phyloP scores from a whole-genome alignment of 768 basidiomycete species.

The Suillus weaverae region DNA sequence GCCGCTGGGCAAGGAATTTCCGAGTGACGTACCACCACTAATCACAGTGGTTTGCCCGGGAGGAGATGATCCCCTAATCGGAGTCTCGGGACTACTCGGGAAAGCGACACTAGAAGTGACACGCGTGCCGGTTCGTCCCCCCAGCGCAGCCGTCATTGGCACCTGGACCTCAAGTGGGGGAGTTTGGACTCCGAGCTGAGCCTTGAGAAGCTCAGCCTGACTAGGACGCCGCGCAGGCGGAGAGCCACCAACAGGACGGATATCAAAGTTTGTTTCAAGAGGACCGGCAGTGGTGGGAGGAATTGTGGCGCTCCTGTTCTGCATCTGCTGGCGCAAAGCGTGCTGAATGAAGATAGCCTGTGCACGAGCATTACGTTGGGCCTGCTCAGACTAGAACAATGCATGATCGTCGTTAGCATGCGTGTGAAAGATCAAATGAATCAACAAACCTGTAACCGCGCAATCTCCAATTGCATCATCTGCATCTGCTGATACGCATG shows the following conservation, averaged over 20 bases:
- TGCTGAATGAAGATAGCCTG: conserved; percentile 71
- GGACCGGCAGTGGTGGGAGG: conserved; percentile 78
- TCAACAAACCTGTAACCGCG: conserved; percentile 70
- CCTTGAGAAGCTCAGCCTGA: conserved; percentile 65
- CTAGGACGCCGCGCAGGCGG: conserved; percentile 66
- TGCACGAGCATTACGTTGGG: conserved; percentile 59
- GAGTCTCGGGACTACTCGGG: conserved; percentile 42
- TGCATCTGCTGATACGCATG: conserved; percentile 74
- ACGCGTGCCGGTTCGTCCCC: conserved; percentile 75
- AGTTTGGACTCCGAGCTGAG: conserved; percentile 50
- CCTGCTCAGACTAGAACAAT: conserved; percentile 56
- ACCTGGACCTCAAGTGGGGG: conserved; percentile 52
- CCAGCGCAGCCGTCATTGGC: conserved; percentile 80
- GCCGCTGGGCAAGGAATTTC: conserved; percentile 46
- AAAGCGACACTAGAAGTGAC: conserved; percentile 39
- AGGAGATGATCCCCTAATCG: conserved; percentile 39
- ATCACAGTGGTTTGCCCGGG: conserved; percentile 67
- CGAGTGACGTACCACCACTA: conserved; percentile 72
- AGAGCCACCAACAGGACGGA: conserved; percentile 53
- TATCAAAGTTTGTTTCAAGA: conserved; percentile 59
- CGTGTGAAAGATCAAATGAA: conserved; percentile 3
- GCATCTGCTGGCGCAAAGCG: conserved; percentile 50
- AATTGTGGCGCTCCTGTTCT: conserved; percentile 50
- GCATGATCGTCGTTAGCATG: conserved; percentile 9
- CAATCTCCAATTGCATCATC: conserved; percentile 81